These are phyloP conservation scores for Lentinus tigrinus DNA, from an alignment of 768 basidiomycete genomes.

Conservation along the genomic window DNA sequence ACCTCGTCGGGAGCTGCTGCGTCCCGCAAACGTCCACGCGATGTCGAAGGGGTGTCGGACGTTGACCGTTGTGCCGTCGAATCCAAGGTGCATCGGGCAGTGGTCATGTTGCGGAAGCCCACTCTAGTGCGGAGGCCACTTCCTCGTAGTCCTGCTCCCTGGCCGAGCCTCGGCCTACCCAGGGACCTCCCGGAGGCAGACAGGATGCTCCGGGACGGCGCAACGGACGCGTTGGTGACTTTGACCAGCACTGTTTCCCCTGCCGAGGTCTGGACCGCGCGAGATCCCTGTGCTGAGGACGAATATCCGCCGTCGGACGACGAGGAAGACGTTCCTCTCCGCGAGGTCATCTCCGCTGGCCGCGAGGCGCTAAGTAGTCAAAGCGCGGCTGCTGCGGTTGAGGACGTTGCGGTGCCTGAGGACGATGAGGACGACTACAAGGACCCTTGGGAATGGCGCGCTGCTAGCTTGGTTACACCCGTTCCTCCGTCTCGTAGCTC, in stretches of 20 bases:
- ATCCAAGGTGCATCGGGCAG: too few species aligned
- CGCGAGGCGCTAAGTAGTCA: neutral
- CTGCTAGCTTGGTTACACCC: neutral
- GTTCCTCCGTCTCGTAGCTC: neutral
- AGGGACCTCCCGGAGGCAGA: slow-evolving; percentile 10
- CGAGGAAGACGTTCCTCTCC: slow-evolving; percentile 9
- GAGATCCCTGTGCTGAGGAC: neutral
- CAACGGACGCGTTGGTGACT: slow-evolving; percentile 1
- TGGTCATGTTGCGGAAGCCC: too few species aligned
- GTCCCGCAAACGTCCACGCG: too few species aligned
- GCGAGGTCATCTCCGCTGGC: neutral
- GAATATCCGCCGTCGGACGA: slow-evolving; percentile 2
- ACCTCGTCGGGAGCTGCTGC: too few species aligned
- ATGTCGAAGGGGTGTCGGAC: too few species aligned
- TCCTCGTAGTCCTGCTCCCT: neutral
- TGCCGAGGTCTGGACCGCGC: neutral
- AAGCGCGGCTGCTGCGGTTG: neutral
- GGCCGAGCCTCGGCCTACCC: neutral
- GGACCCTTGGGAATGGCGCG: too few species aligned
- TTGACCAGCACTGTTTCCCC: neutral
- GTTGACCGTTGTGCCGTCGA: too few species aligned
- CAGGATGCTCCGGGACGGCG: slow-evolving; percentile 12
- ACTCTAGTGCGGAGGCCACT: neutral
- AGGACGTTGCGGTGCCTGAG: neutral
- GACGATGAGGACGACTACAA: neutral